phyloP scores from a whole-genome alignment of 495 filamentous ascomycete genomes.

The Hypoxylon crocopeplum region DNA sequence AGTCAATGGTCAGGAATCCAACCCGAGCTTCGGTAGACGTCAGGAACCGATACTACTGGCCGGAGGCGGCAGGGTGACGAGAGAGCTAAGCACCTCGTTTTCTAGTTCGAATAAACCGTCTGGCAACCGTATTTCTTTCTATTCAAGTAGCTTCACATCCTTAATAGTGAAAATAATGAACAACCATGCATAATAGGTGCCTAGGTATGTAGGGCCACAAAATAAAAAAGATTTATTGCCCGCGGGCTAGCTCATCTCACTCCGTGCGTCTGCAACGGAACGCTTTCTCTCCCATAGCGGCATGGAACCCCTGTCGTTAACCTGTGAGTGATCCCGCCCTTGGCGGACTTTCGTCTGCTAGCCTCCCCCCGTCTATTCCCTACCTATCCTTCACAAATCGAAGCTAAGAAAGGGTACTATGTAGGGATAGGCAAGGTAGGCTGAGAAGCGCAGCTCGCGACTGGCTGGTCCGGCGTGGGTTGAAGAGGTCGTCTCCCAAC shows the following conservation, averaged over 20 bases:
- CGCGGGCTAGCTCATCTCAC: slow-evolving; percentile 26
- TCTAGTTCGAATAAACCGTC: slow-evolving; percentile 23
- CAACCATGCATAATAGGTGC: slow-evolving; percentile 23
- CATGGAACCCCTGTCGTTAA: slow-evolving; percentile 34
- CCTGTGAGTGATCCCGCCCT: slow-evolving; percentile 40
- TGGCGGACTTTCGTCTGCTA: slow-evolving; percentile 32
- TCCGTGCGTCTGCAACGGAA: slow-evolving; percentile 37
- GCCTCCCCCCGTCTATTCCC: slow-evolving; percentile 25
- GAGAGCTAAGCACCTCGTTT: no score
- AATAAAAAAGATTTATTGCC: background rate
- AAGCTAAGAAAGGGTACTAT: slow-evolving; percentile 36
- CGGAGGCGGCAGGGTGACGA: no score
- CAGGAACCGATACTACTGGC: slow-evolving; percentile 6
- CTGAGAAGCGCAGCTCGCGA: slow-evolving; percentile 25
- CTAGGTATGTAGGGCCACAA: background rate
- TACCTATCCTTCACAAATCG: slow-evolving; percentile 31
- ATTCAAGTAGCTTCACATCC: slow-evolving; percentile 3
- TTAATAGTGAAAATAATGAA: slow-evolving; percentile 32
- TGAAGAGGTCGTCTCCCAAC: slow-evolving; percentile 32
- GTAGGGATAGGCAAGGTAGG: slow-evolving; percentile 24
- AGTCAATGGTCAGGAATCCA: slow-evolving; percentile 21
- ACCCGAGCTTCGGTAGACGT: slow-evolving; percentile 21
- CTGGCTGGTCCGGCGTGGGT: slow-evolving; percentile 33
- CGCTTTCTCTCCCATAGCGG: slow-evolving; percentile 38
- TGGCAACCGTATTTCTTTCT: slow-evolving; percentile 16